phyloP scores from a whole-genome alignment of 208 protist species.

The Leishmania guyanensis region DNA sequence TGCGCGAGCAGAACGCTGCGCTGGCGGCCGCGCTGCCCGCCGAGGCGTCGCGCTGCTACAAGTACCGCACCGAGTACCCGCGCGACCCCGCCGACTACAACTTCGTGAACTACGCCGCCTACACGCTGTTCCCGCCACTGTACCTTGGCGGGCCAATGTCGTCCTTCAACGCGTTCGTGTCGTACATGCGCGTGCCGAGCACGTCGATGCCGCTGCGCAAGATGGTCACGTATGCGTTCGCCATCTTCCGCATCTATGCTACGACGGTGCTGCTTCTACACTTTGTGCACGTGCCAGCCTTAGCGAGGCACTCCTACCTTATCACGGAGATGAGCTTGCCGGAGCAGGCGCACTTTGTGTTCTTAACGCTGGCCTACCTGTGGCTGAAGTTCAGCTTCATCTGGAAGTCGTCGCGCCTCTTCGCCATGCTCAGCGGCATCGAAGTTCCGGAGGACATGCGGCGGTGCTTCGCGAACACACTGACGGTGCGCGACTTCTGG shows the following conservation, averaged over 20 bases:
- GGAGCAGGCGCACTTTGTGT: slow-evolving; percentile 78
- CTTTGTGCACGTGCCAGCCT: slow-evolving; percentile 53
- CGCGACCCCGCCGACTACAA: slow-evolving; percentile 62
- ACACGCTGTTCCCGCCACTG: slow-evolving; percentile 88
- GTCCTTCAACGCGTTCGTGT: slow-evolving; percentile 90
- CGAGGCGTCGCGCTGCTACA: slow-evolving; percentile 49
- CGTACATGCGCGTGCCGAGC: slow-evolving; percentile 56
- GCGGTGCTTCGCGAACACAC: slow-evolving; percentile 54
- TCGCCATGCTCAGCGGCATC: slow-evolving; percentile 80
- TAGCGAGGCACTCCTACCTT: slow-evolving; percentile 55
- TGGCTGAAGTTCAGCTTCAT: slow-evolving; percentile 92
- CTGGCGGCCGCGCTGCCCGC: slow-evolving; percentile 8
- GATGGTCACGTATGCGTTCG: slow-evolving; percentile 18
- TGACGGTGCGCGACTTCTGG: slow-evolving; percentile 88
- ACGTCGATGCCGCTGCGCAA: slow-evolving; percentile 17
- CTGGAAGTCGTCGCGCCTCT: slow-evolving; percentile 88
- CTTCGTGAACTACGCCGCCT: slow-evolving; percentile 81
- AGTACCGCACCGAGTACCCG: slow-evolving; percentile 59
- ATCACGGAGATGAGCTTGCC: slow-evolving; percentile 81
- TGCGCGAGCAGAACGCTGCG: slow-evolving; percentile 23
- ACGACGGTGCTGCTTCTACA: slow-evolving; percentile 33
- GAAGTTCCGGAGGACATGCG: slow-evolving; percentile 92
- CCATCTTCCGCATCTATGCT: slow-evolving; percentile 25
- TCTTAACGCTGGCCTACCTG: slow-evolving; percentile 70
- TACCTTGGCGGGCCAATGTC: slow-evolving; percentile 92